Percentiles rank a stretch among this genome's conserved stretches.
Evolutionary conservation across 176 grass and related monocot species (phyloP).

Genomic region (Phoenix roebelenii): DNA sequence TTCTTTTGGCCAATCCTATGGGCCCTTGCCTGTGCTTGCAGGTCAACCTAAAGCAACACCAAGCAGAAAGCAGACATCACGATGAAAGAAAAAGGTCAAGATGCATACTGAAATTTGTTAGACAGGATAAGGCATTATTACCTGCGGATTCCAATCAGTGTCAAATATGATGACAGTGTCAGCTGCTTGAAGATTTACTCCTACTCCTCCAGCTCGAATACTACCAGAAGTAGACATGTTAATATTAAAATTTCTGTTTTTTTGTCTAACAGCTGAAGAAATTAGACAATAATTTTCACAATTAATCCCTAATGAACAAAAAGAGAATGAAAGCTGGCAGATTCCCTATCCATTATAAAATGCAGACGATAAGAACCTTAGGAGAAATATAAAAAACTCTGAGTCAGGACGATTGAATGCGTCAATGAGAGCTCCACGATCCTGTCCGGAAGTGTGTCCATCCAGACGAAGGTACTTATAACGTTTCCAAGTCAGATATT

Average conservation of each 20-base stretch:
- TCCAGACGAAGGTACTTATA: constrained; percentile 96
- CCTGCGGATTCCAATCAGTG: constrained; percentile 99
- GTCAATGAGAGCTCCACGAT: constrained; percentile 93
- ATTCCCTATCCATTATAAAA: no score
- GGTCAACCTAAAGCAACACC: constrained; percentile 60
- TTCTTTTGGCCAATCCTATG: constrained; percentile 99
- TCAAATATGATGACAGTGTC: constrained; percentile 99
- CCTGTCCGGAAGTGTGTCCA: constrained; percentile 89
- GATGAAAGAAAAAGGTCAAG: no score
- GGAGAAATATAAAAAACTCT: constrained; percentile 87
- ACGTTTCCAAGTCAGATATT: constrained; percentile 78
- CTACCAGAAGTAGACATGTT: constrained; percentile 24
- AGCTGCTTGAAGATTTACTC: constrained; percentile 97
- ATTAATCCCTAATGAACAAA: no score
- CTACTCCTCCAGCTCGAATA: constrained; percentile 96
- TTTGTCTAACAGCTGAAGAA: no score
- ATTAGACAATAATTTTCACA: no score
- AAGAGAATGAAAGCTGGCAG: no score
- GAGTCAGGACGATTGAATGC: constrained; percentile 84
- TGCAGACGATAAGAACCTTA: constrained; percentile 35
- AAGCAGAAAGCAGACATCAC: background rate
- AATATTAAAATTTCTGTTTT: no score
- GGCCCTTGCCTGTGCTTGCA: constrained; percentile 98
- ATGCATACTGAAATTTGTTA: no score
- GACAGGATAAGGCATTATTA: constrained; percentile 12